These are phyloP conservation scores for Malassezia equina DNA, from an alignment of 1,284 basidiomycete genomes.

Conservation along the genomic window DNA sequence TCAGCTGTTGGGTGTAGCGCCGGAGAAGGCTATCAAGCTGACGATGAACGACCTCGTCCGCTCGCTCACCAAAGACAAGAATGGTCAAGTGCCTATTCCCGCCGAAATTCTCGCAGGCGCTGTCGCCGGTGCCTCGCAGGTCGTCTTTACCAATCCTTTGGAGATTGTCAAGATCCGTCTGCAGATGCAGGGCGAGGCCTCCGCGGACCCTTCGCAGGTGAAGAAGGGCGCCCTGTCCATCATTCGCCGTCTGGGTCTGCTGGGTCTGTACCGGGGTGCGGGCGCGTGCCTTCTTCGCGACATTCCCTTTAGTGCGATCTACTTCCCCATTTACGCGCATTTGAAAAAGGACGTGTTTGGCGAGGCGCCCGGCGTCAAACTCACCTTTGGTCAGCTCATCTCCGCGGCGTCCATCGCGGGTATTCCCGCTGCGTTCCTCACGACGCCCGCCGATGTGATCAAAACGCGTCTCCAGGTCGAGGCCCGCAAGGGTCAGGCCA, in stretches of 20 bases:
- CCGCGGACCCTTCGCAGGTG: constrained; percentile 65
- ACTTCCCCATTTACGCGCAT: constrained; percentile 54
- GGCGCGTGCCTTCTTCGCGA: constrained; percentile 75
- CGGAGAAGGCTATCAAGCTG: constrained; percentile 89
- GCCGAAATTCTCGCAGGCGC: constrained; percentile 91
- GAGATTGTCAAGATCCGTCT: constrained; percentile 83
- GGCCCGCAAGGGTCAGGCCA: constrained; percentile 77
- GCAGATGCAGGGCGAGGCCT: constrained; percentile 89
- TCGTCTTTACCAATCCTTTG: constrained; percentile 89
- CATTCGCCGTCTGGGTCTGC: constrained; percentile 75
- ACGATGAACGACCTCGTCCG: constrained; percentile 92
- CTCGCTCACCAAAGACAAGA: constrained; percentile 72
- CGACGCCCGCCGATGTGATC: constrained; percentile 67
- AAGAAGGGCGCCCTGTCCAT: constrained; percentile 83
- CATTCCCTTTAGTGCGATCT: constrained; percentile 65
- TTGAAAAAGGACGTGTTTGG: constrained; percentile 82
- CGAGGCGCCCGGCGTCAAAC: constrained; percentile 84
- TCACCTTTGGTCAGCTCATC: constrained; percentile 83
- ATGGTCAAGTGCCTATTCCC: constrained; percentile 72
- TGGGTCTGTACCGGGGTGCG: constrained; percentile 85
- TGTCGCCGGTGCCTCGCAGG: constrained; percentile 89
- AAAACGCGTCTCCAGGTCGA: constrained; percentile 99
- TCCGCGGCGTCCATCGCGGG: constrained; percentile 67
- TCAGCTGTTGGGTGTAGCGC: constrained; percentile 91
- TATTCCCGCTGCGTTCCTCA: constrained; percentile 68